Percentiles rank a stretch among this genome's conserved stretches.
Conservation (phyloP, 495 filamentous ascomycete species). For the Cudoniella acicularis region DNA sequence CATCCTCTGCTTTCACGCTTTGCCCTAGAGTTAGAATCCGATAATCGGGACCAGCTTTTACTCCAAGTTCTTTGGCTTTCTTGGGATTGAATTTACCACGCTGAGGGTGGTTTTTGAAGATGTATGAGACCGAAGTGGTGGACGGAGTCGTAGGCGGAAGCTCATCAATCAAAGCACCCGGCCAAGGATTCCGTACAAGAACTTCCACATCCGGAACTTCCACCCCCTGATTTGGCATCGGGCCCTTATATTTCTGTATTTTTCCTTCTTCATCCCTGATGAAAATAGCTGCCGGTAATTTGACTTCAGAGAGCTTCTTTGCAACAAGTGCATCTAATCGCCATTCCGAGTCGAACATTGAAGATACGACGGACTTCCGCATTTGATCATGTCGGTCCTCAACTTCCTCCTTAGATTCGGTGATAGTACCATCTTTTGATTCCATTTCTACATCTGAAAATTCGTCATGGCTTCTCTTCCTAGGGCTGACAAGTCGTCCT, state of each 20-base stretch:
- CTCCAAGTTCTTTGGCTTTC: conserved; percentile 57
- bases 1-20: conserved; percentile 48
- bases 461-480: conserved; percentile 63
- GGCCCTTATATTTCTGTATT: conserved; percentile 63
- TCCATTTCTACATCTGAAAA: conserved; percentile 33
- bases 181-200: conserved; percentile 78
- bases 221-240: conserved; percentile 47
- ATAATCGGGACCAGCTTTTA: conserved; percentile 51
- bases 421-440: conserved; percentile 2
- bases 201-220: conserved; percentile 65
- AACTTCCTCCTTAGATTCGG: conserved; percentile 17
- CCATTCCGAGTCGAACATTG: conserved; percentile 85
- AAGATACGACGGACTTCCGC: conserved; percentile 56
- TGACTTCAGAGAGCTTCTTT: conserved; percentile 59
- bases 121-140: conserved; percentile 72
- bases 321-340: conserved; percentile 63
- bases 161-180: conserved; percentile 57
- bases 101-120: conserved; percentile 68
- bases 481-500: conserved; percentile 23
- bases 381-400: conserved; percentile 44
- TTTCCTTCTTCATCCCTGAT: conserved; percentile 62
- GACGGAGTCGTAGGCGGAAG: conserved; percentile 65
- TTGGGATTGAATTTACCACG: conserved; percentile 74
- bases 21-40: conserved; percentile 45
- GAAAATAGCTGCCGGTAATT: conserved; percentile 66